phyloP scores from a whole-genome alignment of 768 basidiomycete species.

The Termitomyces sp. region DNA sequence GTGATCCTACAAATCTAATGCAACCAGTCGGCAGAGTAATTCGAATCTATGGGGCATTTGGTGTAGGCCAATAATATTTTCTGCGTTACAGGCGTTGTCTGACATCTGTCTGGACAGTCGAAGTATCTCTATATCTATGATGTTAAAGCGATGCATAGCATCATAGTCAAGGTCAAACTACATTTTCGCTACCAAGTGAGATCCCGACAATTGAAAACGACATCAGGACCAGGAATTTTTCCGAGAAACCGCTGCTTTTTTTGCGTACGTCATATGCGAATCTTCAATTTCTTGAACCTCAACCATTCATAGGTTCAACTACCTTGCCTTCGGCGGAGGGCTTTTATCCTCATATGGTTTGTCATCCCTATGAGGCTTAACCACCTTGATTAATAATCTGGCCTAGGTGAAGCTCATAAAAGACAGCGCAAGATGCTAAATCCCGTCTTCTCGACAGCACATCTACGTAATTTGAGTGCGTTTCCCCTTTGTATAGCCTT shows the following conservation, averaged over 20 bases:
- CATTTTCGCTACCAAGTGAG: not conserved
- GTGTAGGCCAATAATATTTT: conserved; percentile 10
- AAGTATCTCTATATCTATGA: conserved; percentile 11
- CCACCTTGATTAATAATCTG: not conserved
- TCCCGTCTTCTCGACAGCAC: conserved; percentile 33
- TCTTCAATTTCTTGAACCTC: not conserved
- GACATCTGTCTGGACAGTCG: not conserved
- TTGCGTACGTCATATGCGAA: conserved; percentile 1
- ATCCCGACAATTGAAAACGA: not conserved
- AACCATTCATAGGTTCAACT: conserved; percentile 1
- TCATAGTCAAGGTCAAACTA: conserved; percentile 8
- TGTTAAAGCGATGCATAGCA: conserved; percentile 9
- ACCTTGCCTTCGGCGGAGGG: conserved; percentile 10
- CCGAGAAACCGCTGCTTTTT: conserved; percentile 9
- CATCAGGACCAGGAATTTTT: conserved; percentile 12
- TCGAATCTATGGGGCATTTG: conserved; percentile 15
- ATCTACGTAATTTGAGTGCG: conserved; percentile 26
- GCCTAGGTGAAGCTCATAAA: conserved; percentile 15
- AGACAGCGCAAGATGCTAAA: conserved; percentile 35
- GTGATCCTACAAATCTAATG: not conserved
- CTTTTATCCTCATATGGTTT: conserved; percentile 11
- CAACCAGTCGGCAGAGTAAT: conserved; percentile 15
- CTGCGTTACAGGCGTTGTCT: not conserved
- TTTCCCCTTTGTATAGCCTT: not conserved
- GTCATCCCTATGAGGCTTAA: not conserved